phyloP scores from a whole-genome alignment of 202 grass and related monocot species.

The Brachypodium distachyon region DNA sequence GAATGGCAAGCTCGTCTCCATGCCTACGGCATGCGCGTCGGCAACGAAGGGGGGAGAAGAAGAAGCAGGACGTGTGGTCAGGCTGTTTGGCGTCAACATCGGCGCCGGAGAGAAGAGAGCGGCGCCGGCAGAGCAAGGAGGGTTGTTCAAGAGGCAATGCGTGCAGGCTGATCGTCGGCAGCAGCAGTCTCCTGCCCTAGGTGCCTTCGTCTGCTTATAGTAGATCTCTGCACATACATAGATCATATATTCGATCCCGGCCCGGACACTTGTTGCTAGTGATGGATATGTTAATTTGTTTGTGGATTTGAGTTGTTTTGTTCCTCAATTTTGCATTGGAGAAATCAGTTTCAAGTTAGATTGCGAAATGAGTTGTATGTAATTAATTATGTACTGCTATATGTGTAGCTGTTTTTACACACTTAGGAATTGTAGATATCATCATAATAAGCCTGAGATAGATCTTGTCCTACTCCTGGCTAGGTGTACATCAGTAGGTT shows the following conservation, averaged over 20 bases:
- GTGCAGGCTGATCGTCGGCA: neutral
- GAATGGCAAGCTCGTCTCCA: neutral
- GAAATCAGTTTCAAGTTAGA: neutral
- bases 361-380: conserved; percentile 19
- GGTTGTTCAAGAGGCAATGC: conserved; percentile 49
- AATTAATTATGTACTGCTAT: neutral
- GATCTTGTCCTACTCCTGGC: too few species aligned
- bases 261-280: too few species aligned
- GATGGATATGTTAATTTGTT: conserved; percentile 9
- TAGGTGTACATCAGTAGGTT: neutral
- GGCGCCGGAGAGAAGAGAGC: conserved; percentile 39
- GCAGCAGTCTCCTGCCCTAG: conserved; percentile 31
- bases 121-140: conserved; percentile 26
- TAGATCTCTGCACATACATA: neutral
- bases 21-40: neutral
- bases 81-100: conserved; percentile 85
- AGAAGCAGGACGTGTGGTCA: conserved; percentile 24
- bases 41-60: neutral
- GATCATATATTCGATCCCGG: too few species aligned
- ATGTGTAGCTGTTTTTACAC: too few species aligned
- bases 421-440: neutral
- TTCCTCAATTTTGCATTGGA: conserved; percentile 7
- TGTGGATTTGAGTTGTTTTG: neutral
- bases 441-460: conserved; percentile 2
- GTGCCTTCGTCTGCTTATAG: conserved; percentile 39